These are phyloP conservation scores for Paraphoma chrysanthemicola DNA, from an alignment of 2,329 filamentous ascomycete genomes.

Conservation along the genomic window DNA sequence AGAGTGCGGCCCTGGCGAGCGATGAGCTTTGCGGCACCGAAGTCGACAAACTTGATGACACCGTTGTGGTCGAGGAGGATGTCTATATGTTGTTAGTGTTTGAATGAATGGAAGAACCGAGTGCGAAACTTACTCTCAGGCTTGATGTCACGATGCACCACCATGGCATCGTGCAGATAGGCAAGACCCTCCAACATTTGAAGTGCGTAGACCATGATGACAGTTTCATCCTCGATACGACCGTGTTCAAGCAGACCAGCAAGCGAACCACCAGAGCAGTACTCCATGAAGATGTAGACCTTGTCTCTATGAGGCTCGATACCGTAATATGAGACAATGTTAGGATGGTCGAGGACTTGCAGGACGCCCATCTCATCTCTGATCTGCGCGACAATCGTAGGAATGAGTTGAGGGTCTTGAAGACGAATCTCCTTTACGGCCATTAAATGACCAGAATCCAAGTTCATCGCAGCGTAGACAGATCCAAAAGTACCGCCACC, in stretches of 20 bases:
- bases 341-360: slow-evolving; percentile 94
- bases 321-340: slow-evolving; percentile 96
- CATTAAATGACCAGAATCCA: slow-evolving; percentile 96
- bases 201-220: slow-evolving; percentile 94
- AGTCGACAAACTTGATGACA: slow-evolving; percentile 99
- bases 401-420: slow-evolving; percentile 95
- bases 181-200: slow-evolving; percentile 93
- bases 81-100: slow-evolving; percentile 60
- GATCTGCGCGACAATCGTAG: slow-evolving; percentile 91
- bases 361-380: slow-evolving; percentile 96
- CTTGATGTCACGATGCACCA: slow-evolving; percentile 97
- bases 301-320: slow-evolving; percentile 98
- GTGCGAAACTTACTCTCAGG: slow-evolving; percentile 76
- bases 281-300: slow-evolving; percentile 99
- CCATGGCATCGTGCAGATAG: slow-evolving; percentile 89
- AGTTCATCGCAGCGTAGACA: slow-evolving; percentile 95
- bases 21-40: slow-evolving; percentile 96
- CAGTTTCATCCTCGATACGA: slow-evolving; percentile 95
- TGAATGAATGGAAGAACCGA: neutral
- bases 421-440: slow-evolving; percentile 98
- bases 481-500: slow-evolving; percentile 97
- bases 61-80: slow-evolving; percentile 97
- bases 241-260: slow-evolving; percentile 91
- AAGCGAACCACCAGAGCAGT: slow-evolving; percentile 92
- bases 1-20: slow-evolving; percentile 91